Evolutionary conservation across 1,284 basidiomycete species (phyloP), one percentile per base, ranked within the genome.

Genomic region (Rhodotorula sp.): DNA sequence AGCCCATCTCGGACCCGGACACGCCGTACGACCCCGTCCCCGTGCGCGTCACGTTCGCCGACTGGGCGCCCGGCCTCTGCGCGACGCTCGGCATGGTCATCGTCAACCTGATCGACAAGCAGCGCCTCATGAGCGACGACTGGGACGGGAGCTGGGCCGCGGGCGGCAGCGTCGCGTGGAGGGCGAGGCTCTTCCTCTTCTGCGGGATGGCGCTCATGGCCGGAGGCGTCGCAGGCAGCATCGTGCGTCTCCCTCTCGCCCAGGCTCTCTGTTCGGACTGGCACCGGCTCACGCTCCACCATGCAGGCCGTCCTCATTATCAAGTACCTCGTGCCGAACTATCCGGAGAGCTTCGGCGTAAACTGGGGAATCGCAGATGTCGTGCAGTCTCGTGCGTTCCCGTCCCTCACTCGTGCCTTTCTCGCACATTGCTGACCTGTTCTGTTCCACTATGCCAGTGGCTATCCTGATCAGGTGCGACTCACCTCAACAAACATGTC

Each of bases 121-220:
- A 93, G 78, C 87, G 93, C 57, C 86, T 98, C 66, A 85, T 88
- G 41, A 90, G 90, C 0, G 91, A 94, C 16, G 92, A 91, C 73
- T 73, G 66, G 27, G 72, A 64, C 13, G 88, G 81, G 12, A 66
- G 86, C 5, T 90, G 89, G 80, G 89, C 90, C 7, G 34, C 34
- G 34, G 72, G 68, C 4, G 83, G 83, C 61, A 92, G 88, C 9
- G 91, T 92, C 2, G 92, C 95, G 23, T 96, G 93, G 91, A 86
- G 92, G 72, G 94, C 95, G 5, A 84, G 94, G 49, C 83, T 96
- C 72, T 88, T 96, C 77, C 83, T 98, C 77, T 99, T 99, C 82
- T 87, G 98, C 73, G 96, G 96, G 0, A 97, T 99, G 79, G 94
- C 96, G 0, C 82, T 98, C 64, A 93, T 98, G 92, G 95, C 95